These are phyloP conservation scores for Vachellia collinsii DNA, from an alignment of 306 rosid genomes.

Conservation along the genomic window DNA sequence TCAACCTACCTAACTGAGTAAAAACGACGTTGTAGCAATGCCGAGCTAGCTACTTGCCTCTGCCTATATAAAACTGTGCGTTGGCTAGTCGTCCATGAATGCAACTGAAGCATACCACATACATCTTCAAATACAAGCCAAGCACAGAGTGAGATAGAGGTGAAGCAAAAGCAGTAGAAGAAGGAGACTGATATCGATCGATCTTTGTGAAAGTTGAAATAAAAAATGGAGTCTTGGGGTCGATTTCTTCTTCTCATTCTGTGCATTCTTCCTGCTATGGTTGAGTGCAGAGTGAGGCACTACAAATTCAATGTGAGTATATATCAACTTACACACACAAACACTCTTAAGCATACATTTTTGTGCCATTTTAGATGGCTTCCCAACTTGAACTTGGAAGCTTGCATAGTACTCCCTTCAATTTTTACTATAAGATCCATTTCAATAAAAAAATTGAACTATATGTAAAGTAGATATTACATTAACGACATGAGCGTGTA, in stretches of 20 bases:
- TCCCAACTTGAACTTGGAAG: background rate
- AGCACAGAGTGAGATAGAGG: background rate
- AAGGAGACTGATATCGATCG: background rate
- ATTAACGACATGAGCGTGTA: too few species aligned
- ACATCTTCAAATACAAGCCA: slow-evolving; percentile 13
- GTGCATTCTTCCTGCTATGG: slow-evolving; percentile 70
- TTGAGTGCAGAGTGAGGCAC: slow-evolving; percentile 72
- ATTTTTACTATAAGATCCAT: too few species aligned
- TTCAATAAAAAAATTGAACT: too few species aligned
- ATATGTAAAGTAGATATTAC: too few species aligned
- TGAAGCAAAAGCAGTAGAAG: background rate
- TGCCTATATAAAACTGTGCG: slow-evolving; percentile 66
- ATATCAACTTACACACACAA: background rate
- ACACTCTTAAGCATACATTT: background rate
- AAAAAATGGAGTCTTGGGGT: slow-evolving; percentile 64
- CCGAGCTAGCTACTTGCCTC: slow-evolving; percentile 4
- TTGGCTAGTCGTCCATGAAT: slow-evolving; percentile 51
- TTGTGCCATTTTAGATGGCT: background rate
- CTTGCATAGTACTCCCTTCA: too few species aligned
- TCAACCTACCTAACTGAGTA: slow-evolving; percentile 63
- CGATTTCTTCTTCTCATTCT: slow-evolving; percentile 52
- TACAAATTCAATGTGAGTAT: slow-evolving; percentile 81
- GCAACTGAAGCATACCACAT: slow-evolving; percentile 34
- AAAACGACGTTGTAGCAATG: slow-evolving; percentile 81
- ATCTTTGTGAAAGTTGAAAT: slow-evolving; percentile 17